Base-by-base conservation (phyloP, 129 eudicot genomes). In the Artemisia argyi region DNA sequence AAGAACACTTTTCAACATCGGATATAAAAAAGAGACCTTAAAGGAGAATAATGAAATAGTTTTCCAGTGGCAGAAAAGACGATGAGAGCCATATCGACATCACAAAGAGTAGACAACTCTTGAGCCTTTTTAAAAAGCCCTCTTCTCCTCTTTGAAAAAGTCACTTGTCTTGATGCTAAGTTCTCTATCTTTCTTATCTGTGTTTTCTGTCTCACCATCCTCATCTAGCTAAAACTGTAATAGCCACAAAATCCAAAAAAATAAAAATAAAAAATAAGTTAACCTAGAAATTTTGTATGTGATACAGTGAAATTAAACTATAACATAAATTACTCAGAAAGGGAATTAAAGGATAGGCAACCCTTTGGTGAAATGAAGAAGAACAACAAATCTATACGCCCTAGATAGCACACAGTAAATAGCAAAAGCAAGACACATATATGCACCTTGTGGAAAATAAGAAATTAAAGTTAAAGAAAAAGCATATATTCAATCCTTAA, bases 51-150 rank as follows among this genome's bases (percentile, higher is more conserved):
- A 60, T 78, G 81, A 63, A 63, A 81, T 61, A 81, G 85, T 39
- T 81, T 76, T 54, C 82, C 83, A 11, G 80, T 80, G 35, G 84
- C 80, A 3, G 84, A 80, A 60, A 80, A 80, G 63, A 80, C 84
- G 49, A 80, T 80, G 66, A 80, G 80, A 58, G 84, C 84, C 10
- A 80, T 26, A 68, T 80, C 84, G 11, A 71, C 73, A 63, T 80
- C 84, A 46, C 84, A 80, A 62, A 80, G 80, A 15, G 67, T 76
- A 53, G 80, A 74, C 67, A 80, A 47, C 69, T 80, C 84, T 35
- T 74, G 76, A 56, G 84, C 84, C 55, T 75, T 80, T 50, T 80
- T 80, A 20, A 80, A 76, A 46, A 80, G 84, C 30, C 84, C 80
- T 52, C 80, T 62, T 80, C 84, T 80, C 22, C 84, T 61, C 73